Base-by-base conservation (phyloP, 805 yeast genomes). In the Suhomyces faveliae region DNA sequence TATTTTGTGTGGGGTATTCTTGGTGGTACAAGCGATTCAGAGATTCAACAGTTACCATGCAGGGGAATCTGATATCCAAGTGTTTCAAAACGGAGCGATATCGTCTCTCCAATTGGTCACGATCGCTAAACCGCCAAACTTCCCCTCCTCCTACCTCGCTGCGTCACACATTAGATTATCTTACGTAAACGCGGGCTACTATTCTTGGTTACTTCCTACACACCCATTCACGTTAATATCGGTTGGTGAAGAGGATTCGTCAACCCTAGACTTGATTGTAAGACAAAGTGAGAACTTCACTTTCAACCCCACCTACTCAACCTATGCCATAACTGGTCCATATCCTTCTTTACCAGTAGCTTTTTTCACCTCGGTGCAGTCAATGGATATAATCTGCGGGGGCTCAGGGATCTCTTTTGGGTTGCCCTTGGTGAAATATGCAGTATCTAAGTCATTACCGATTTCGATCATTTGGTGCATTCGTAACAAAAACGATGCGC, bases 321-420 rank as follows among this genome's bases (percentile, higher is more conserved):
- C 17, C 42, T 77, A 20, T 57, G 60, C 25, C 55, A 69, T 13
- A 62, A 65, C 35, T 6, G 62, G 60, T 2, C 73, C 73, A 5
- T 78, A 66, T 55, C 71, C 78, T 3, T 71, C 85, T 4, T 47
- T 81, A 3, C 68, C 77, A 10, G 51, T 57, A 10, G 66, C 70
- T 15, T 77, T 80, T 50, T 74, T 79, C 51, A 63, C 67, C 35
- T 71, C 79, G 0, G 83, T 79, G 0, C 76, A 74, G 27, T 74
- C 77, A 35, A 76, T 82, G 1, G 60, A 70, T 12, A 72, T 85
- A 15, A 70, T 85, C 1, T 79, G 84, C 52, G 92, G 91, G 11
- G 94, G 94, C 0, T 79, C 89, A 1, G 91, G 92, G 0, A 76
- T 86, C 9, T 82, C 90, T 0, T 77, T 77, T 46, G 86, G 84